Percentiles rank a stretch among this genome's conserved stretches.
Evolutionary conservation across 2,329 filamentous ascomycete genomes (phyloP).

Genomic region (Calcarisporium arbuscula): DNA sequence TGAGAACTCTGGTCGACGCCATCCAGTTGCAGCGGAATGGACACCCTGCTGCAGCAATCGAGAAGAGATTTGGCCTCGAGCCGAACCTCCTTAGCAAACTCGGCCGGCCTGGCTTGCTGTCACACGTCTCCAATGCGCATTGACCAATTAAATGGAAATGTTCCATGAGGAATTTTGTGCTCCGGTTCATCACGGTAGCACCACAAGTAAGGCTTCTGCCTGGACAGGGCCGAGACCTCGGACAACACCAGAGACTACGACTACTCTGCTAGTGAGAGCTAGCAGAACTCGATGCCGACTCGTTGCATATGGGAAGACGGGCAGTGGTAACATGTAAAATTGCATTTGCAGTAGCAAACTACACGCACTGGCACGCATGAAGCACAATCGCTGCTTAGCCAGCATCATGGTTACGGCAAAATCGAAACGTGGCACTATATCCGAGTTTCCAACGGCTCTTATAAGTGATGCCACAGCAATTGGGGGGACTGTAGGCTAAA

Average conservation of each 20-base stretch:
- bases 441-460: too few relatives aligned
- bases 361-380: too few relatives aligned
- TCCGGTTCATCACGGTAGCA: constrained; percentile 41
- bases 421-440: too few relatives aligned
- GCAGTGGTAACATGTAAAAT: too few relatives aligned
- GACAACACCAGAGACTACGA: constrained; percentile 70
- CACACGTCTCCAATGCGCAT: constrained; percentile 29
- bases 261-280: too few relatives aligned
- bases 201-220: constrained; percentile 70
- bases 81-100: constrained; percentile 38
- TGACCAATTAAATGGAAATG: constrained; percentile 13
- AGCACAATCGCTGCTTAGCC: too few relatives aligned
- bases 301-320: too few relatives aligned
- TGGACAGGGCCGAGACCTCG: constrained; percentile 74
- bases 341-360: too few relatives aligned
- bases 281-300: too few relatives aligned
- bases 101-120: constrained; percentile 33
- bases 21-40: constrained; percentile 38
- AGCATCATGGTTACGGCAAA: too few relatives aligned
- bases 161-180: not conserved
- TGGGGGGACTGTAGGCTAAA: too few relatives aligned
- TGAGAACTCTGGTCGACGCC: constrained; percentile 39
- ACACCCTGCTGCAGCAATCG: constrained; percentile 32
- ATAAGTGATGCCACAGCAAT: too few relatives aligned
- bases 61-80: constrained; percentile 38